Evolutionary conservation across 768 basidiomycete species (phyloP), one percentile per base, ranked within the genome.

Genomic region (Coprinellus micaceus): DNA sequence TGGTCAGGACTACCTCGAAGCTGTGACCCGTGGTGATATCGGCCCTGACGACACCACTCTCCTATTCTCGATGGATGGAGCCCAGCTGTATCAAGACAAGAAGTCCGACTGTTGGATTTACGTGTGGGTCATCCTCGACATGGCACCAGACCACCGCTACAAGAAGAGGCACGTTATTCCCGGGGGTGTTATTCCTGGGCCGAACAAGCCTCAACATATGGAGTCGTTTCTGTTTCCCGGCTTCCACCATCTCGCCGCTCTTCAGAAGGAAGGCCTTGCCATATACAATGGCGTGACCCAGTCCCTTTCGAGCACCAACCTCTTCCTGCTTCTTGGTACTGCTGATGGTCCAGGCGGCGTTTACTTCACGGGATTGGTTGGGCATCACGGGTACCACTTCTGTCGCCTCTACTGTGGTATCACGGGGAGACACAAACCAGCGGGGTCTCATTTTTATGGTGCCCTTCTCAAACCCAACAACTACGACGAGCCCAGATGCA

Each of bases 1-100:
- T 54, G 74, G 76, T 0, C 33, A 12, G 0, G 68, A 69, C 2
- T 73, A 69, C 45, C 57, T 77, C 0, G 47, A 67, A 0, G 60
- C 64, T n/a, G 61, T 67, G 6, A 2, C 33, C 4, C 13, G 43
- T 9, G 63, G 54, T 0, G 53, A 61, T 4, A 72, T 80, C 19
- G n/a, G 29, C 0, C 36, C 46, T 6, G 58, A 66, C 17, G 64
- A 71, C 39, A 69, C 63, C 6, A 41, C 73, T 9, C 54, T 77
- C 0, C 52, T 69, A 24, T 50, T 72, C 4, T 74, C 70, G 0
- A 47, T 74, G 22, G 73, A 77, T 58, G 71, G 75, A 19, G 67
- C 71, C 0, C 76, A 77, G 39, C 66, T 78, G 1, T 75, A 73
- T 54, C 64, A 67, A 0, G 67, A 71, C 60, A 71, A 72, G 40